phyloP scores from a whole-genome alignment of 148 eudicot genomes.

The Camellia sinensis region DNA sequence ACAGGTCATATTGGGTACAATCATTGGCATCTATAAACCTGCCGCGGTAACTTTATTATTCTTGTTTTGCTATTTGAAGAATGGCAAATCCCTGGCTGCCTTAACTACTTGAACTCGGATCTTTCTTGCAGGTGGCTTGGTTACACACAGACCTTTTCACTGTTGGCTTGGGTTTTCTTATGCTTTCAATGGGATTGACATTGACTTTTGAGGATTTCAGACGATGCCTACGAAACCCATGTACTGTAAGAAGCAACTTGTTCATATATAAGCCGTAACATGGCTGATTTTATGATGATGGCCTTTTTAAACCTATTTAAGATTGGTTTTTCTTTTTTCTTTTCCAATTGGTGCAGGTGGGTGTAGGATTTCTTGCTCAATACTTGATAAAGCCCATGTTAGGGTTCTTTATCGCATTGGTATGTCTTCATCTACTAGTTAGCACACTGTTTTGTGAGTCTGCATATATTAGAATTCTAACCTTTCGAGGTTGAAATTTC shows the following conservation, averaged over 20 bases:
- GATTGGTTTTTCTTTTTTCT: background rate
- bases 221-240: constrained; percentile 91
- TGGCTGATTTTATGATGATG: background rate
- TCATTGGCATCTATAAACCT: constrained; percentile 93
- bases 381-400: constrained; percentile 80
- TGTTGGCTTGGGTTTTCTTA: constrained; percentile 92
- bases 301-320: background rate
- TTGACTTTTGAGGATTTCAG: constrained; percentile 92
- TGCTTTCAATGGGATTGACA: constrained; percentile 99
- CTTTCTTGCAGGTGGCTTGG: constrained; percentile 84
- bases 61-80: background rate
- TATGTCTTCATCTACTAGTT: constrained; percentile 30
- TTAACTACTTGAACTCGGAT: constrained; percentile 6
- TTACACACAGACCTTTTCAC: constrained; percentile 92
- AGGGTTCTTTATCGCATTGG: constrained; percentile 84
- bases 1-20: constrained; percentile 85
- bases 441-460: background rate
- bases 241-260: constrained; percentile 68
- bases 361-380: constrained; percentile 95
- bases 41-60: constrained; percentile 50
- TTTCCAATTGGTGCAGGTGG: constrained; percentile 58
- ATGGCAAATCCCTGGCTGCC: background rate
- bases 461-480: background rate
- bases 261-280: constrained; percentile 8
- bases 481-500: background rate